Evolutionary conservation across 1,284 basidiomycete species (phyloP), one percentile per base, ranked within the genome.

Genomic region (Spongiforma sp.): DNA sequence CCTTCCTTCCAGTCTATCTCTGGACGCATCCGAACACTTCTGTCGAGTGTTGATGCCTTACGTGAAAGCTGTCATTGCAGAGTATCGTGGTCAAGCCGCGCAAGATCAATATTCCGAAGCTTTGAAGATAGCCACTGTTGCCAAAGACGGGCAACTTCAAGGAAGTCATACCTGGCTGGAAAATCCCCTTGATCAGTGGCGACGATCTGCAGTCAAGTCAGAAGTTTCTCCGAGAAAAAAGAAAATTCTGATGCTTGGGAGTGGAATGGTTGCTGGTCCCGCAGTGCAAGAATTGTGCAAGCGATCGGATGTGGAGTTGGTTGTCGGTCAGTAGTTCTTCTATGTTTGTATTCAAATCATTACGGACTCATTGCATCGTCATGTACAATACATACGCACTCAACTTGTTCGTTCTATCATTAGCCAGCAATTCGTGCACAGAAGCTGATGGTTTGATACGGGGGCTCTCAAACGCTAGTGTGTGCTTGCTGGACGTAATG

Each of bases 201-300:
- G 76, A 66, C 63, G 9, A 43, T 67, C 69, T 26, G 28, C 59
- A 0, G 14, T 54, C 15, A 68, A 60, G 37, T 33, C 21, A 30
- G 57, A 66, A 26, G 54, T 62, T 28, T 28, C 53, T 3, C n/a
- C 12, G 26, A 66, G 37, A 74, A 89, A 89, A 81, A 92, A 90
- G 79, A 88, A 83, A 68, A 84, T 96, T 1, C 78, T 98, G 33
- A 82, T 98, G 68, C 84, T 98, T 6, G 96, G 96, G 14, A 94
- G 92, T 61, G 96, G 96, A 24, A 95, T 96, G 88, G 96, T 96
- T 28, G 93, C 94, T 17, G 89, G 90, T 5, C 95, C 94, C 15
- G 91, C 91, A 12, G 89, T 94, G 9, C 86, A 92, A 65, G 87
- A 93, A 73, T 85, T 96, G 58, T 80, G 86, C 73, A 76, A 82